Evolutionary conservation across 441 rosid genomes (phyloP).

Genomic region (Croton setiger): DNA sequence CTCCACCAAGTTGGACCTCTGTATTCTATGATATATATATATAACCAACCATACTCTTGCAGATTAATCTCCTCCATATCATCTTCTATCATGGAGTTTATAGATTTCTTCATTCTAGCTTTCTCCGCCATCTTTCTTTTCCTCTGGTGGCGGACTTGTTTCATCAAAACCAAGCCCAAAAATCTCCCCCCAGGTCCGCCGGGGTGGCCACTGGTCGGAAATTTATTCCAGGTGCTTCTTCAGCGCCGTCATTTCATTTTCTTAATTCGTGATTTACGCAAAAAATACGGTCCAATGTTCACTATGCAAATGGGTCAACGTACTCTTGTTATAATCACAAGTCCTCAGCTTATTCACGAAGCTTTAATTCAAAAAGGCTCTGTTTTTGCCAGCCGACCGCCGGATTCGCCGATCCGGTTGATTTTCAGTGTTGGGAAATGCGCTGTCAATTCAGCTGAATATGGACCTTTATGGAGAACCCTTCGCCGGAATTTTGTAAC

Average conservation of each 20-base stretch:
- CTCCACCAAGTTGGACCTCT: no score
- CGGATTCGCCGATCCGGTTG: constrained; percentile 75
- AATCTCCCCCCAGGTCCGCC: constrained; percentile 83
- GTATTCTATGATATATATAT: no score
- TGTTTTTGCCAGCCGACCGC: constrained; percentile 63
- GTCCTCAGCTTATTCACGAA: constrained; percentile 75
- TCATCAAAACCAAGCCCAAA: no score
- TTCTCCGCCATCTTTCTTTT: no score
- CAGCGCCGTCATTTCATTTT: constrained; percentile 70
- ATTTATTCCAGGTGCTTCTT: constrained; percentile 63
- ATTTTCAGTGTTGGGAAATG: constrained; percentile 85
- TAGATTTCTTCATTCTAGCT: no score
- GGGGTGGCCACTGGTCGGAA: constrained; percentile 85
- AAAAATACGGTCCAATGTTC: constrained; percentile 74
- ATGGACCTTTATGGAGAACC: constrained; percentile 77
- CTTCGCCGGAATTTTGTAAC: constrained; percentile 74
- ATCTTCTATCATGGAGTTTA: no score
- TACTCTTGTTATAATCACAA: constrained; percentile 63
- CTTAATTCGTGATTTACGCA: constrained; percentile 60
- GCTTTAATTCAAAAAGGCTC: constrained; percentile 73
- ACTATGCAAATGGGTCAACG: constrained; percentile 95
- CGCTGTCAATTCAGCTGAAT: constrained; percentile 80
- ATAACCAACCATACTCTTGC: no score
- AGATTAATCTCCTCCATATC: no score
- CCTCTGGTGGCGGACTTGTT: no score